These are phyloP conservation scores for Globisporangium splendens DNA, from an alignment of 352 stramenopile species.

Conservation along the genomic window DNA sequence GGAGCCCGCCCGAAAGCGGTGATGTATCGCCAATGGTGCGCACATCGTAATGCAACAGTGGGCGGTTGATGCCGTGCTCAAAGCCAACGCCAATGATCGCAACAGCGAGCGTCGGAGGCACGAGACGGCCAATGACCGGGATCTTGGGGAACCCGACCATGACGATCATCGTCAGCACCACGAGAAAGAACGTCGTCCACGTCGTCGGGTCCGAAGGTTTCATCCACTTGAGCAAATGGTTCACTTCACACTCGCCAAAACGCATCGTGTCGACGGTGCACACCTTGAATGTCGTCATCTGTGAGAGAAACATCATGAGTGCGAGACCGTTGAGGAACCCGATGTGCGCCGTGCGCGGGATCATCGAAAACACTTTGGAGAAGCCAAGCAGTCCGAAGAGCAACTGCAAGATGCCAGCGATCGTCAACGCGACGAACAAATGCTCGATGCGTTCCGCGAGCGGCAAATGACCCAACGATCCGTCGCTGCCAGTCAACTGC, in stretches of 20 bases:
- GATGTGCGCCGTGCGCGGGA: slow-evolving; percentile 93
- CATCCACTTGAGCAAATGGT: slow-evolving; percentile 76
- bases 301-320: slow-evolving; percentile 93
- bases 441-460: slow-evolving; percentile 79
- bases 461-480: slow-evolving; percentile 46
- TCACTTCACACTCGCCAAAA: slow-evolving; percentile 78
- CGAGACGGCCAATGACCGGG: slow-evolving; percentile 51
- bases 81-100: slow-evolving; percentile 75
- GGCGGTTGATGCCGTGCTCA: slow-evolving; percentile 85
- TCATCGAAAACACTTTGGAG: slow-evolving; percentile 90
- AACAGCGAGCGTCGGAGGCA: slow-evolving; percentile 81
- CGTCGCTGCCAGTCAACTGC: slow-evolving; percentile 54
- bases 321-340: slow-evolving; percentile 95
- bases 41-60: slow-evolving; percentile 66
- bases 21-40: slow-evolving; percentile 79
- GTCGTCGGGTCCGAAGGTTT: slow-evolving; percentile 40
- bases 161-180: slow-evolving; percentile 79
- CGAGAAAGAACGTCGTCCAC: slow-evolving; percentile 66
- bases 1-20: slow-evolving; percentile 42
- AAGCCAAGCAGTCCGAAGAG: slow-evolving; percentile 76
- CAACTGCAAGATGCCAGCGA: slow-evolving; percentile 87
- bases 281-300: slow-evolving; percentile 90
- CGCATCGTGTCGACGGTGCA: slow-evolving; percentile 47
- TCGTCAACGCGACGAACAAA: slow-evolving; percentile 82
- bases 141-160: slow-evolving; percentile 81